Evolutionary conservation across 495 filamentous ascomycete genomes (phyloP), one percentile per base, ranked within the genome.

Genomic region (Podospora comata): DNA sequence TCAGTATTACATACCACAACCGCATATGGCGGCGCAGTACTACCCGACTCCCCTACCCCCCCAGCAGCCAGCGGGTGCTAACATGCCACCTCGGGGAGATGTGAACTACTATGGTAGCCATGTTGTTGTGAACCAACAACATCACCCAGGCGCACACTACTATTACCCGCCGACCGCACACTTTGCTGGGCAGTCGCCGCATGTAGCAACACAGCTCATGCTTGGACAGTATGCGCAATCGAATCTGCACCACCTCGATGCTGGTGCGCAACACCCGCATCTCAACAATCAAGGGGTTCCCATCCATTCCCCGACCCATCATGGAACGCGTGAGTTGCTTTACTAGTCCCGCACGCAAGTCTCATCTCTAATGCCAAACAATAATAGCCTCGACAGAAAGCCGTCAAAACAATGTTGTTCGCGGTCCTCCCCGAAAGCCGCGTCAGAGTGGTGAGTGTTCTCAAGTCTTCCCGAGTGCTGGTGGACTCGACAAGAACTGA

Each of bases 371-470:
- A 53, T n/a, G 19, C n/a, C 23, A 62, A 32, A 54, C 23, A 9
- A 26, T 11, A 9, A 26, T 11, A 5, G 28, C 65, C 67, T 26
- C 68, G 58, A 11, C 39, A 11, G 39, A 48, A 48, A 48, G 39
- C 34, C 76, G 75, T 58, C 79, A 76, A 59, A 80, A 81, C 48
- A 84, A 44, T 19, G 61, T 91, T 32, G 91, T 92, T 60, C 87
- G 93, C 71, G 94, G 93, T n/a, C 93, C 94, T 16, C 92, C 93
- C 15, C 85, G 94, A 71, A 98, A 97, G 72, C 94, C 94, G 28
- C 92, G 92, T 74, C 93, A 97, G 79, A 84, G 78, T 66, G 82
- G 82, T 83, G 71, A 75, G 80, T 69, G 56, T 53, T 15, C 28
- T 6, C 26, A 11, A 16, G 6, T 30, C 4, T n/a, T 53, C 26